These are phyloP conservation scores for Scleromitrula shiraiana DNA, from an alignment of 2,329 filamentous ascomycete species.

Conservation along the genomic window DNA sequence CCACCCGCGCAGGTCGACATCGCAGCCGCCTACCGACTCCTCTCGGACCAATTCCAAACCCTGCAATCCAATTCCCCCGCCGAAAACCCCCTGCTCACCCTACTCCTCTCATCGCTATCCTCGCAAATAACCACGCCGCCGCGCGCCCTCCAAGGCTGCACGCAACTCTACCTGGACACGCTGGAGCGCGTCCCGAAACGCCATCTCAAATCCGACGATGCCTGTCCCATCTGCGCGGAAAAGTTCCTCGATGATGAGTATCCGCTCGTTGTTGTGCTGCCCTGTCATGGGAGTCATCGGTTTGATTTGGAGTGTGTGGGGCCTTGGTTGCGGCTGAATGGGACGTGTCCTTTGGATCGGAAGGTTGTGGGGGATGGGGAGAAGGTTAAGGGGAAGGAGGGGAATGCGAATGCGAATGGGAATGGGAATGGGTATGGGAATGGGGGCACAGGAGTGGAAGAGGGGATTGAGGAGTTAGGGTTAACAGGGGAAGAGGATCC, in stretches of 20 bases:
- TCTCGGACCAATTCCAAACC: constrained; percentile 51
- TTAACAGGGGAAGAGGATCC: not conserved
- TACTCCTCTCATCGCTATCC: constrained; percentile 47
- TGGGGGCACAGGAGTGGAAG: constrained; percentile 23
- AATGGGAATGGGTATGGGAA: constrained; percentile 43
- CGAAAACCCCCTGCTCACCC: constrained; percentile 32
- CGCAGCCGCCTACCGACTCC: constrained; percentile 47
- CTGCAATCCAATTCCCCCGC: constrained; percentile 38
- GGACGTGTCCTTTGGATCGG: constrained; percentile 56
- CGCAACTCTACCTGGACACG: constrained; percentile 50
- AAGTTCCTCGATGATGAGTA: constrained; percentile 53
- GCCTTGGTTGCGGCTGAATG: constrained; percentile 57
- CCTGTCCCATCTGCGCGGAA: constrained; percentile 58
- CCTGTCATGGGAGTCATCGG: constrained; percentile 48
- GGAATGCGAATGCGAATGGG: constrained; percentile 24
- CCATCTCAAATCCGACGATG: constrained; percentile 39
- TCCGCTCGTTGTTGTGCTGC: constrained; percentile 55
- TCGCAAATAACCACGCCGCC: constrained; percentile 36
- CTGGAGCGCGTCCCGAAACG: constrained; percentile 51
- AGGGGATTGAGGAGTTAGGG: not conserved
- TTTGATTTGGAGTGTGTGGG: constrained; percentile 63
- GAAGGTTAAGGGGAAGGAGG: constrained; percentile 44
- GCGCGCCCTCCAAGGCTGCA: too few species aligned
- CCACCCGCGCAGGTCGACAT: constrained; percentile 39
- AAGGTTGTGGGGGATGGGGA: constrained; percentile 40